phyloP scores from a whole-genome alignment of 1,284 basidiomycete genomes.

The Ustilago sp. region DNA sequence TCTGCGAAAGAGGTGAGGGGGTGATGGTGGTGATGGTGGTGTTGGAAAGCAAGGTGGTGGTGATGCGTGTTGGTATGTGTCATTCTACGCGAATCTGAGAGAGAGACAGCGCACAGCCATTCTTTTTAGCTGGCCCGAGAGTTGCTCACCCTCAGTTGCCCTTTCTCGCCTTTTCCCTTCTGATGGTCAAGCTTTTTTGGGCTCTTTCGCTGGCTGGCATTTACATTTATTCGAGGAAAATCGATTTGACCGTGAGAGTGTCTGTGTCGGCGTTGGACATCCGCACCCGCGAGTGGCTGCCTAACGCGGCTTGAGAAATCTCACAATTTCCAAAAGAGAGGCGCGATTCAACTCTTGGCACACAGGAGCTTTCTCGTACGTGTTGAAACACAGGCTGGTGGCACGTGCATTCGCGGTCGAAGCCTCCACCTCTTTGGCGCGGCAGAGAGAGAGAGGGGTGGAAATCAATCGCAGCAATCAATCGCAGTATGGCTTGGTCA shows the following conservation, averaged over 20 bases:
- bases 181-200: background rate
- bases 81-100: background rate
- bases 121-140: background rate
- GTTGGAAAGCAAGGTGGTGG: background rate
- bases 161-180: background rate
- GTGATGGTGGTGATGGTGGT: conserved; percentile 7
- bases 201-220: background rate
- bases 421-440: conserved; percentile 12
- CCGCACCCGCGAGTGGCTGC: conserved; percentile 3
- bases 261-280: background rate
- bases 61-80: background rate
- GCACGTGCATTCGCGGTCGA: conserved; percentile 31
- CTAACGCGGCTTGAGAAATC: background rate
- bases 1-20: conserved; percentile 11
- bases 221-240: background rate
- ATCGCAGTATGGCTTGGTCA: background rate
- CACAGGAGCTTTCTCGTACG: conserved; percentile 1
- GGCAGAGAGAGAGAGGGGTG: no score
- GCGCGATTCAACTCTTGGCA: background rate
- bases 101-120: conserved; percentile 12
- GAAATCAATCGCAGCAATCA: background rate
- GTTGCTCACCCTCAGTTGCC: no score
- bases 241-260: background rate
- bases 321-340: background rate
- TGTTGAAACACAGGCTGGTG: background rate